Percentiles rank a stretch among this genome's conserved stretches.
These are phyloP conservation scores for Dactylellina haptotyla DNA, from an alignment of 2,329 filamentous ascomycete genomes.

Conservation along the genomic window DNA sequence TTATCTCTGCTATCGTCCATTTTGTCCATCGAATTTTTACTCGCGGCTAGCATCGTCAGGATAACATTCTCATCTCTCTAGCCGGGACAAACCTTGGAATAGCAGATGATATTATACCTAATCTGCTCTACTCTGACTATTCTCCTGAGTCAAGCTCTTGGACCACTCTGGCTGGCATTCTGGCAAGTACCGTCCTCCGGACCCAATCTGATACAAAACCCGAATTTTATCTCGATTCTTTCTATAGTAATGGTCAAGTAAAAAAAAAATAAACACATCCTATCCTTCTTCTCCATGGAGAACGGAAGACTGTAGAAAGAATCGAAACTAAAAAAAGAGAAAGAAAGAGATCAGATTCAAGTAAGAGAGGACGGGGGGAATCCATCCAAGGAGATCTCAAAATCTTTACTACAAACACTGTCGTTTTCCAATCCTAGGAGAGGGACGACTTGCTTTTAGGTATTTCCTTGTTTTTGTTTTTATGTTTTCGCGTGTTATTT, in stretches of 20 bases:
- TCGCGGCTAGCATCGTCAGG: slow-evolving; percentile 48
- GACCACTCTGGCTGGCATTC: slow-evolving; percentile 20
- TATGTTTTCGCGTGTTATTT: background rate
- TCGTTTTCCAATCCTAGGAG: slow-evolving; percentile 55
- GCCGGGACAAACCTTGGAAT: slow-evolving; percentile 36
- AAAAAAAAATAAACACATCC: background rate
- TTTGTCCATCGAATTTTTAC: slow-evolving; percentile 30
- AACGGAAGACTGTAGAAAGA: slow-evolving; percentile 2
- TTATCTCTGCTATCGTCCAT: slow-evolving; percentile 39
- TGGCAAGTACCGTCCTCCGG: slow-evolving; percentile 12
- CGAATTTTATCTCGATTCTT: slow-evolving; percentile 2
- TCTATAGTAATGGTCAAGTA: slow-evolving; percentile 8
- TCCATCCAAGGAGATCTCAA: slow-evolving; percentile 28
- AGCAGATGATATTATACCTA: slow-evolving; percentile 51
- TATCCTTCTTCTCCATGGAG: background rate
- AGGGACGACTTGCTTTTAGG: slow-evolving; percentile 54
- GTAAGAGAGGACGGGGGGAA: slow-evolving; percentile 11
- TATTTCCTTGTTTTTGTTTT: slow-evolving; percentile 50
- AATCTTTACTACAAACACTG: slow-evolving; percentile 47
- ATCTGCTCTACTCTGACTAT: slow-evolving; percentile 53
- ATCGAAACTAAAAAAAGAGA: no score
- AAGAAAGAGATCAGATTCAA: background rate
- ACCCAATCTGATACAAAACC: slow-evolving; percentile 15
- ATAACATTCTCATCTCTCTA: slow-evolving; percentile 37
- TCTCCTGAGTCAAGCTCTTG: slow-evolving; percentile 37